phyloP scores from a whole-genome alignment of 805 yeast genomes.

The Saturnispora saitoi region DNA sequence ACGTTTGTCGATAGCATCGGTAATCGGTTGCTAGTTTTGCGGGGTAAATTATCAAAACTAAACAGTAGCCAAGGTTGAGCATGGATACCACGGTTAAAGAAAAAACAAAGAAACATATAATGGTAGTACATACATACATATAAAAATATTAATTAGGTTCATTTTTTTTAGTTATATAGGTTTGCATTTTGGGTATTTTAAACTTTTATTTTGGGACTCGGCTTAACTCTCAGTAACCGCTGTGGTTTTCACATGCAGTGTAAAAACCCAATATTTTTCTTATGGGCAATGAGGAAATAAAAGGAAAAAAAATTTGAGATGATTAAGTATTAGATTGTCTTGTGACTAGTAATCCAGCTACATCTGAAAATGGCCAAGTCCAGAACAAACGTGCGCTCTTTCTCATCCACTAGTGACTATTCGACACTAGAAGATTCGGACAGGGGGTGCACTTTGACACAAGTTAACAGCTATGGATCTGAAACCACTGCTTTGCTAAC shows the following conservation, averaged over 20 bases:
- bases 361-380: background rate
- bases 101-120: background rate
- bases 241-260: background rate
- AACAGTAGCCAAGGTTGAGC: background rate
- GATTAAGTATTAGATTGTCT: background rate
- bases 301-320: background rate
- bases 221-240: background rate
- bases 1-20: slow-evolving; percentile 78
- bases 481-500: slow-evolving; percentile 1
- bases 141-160: background rate
- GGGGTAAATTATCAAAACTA: slow-evolving; percentile 40
- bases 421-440: background rate
- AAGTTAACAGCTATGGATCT: slow-evolving; percentile 2
- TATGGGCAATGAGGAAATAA: background rate
- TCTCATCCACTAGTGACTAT: background rate
- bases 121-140: background rate
- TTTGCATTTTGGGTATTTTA: slow-evolving; percentile 2
- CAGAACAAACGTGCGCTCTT: slow-evolving; percentile 1
- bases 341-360: background rate
- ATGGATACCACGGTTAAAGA: background rate
- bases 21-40: slow-evolving; percentile 63
- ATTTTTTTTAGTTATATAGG: slow-evolving; percentile 1
- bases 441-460: slow-evolving; percentile 1
- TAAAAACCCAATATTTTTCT: background rate
- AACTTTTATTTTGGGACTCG: background rate